phyloP scores from a whole-genome alignment of 2,329 filamentous ascomycete genomes.

The Pseudocercospora vitis region DNA sequence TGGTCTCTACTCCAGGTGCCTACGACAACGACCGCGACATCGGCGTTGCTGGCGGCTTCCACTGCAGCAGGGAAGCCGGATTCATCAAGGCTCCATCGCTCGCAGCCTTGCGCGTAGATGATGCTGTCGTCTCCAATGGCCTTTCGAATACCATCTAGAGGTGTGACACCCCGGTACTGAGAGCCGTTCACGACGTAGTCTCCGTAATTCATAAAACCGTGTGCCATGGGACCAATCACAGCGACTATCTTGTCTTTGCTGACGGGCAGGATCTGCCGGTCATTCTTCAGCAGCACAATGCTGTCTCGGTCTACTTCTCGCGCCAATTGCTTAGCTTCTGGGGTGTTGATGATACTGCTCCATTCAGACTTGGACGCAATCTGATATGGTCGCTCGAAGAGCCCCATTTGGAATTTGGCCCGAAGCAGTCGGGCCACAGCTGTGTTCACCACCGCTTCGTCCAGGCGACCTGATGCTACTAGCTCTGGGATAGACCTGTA shows the following conservation, averaged over 20 bases:
- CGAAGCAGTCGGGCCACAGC: conserved; percentile 66
- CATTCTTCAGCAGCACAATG: conserved; percentile 72
- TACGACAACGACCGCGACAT: conserved; percentile 71
- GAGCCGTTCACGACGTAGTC: conserved; percentile 70
- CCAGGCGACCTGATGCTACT: conserved; percentile 61
- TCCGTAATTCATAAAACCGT: conserved; percentile 71
- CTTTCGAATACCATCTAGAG: conserved; percentile 66
- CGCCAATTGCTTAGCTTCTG: conserved; percentile 59
- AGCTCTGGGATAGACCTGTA: conserved; percentile 66
- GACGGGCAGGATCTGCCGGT: conserved; percentile 63
- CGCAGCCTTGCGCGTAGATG: conserved; percentile 68
- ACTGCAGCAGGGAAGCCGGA: conserved; percentile 67
- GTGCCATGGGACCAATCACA: conserved; percentile 73
- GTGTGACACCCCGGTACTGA: conserved; percentile 65
- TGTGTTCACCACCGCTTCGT: conserved; percentile 60
- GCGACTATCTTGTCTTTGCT: conserved; percentile 65
- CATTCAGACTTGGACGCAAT: conserved; percentile 59
- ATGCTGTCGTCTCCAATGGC: conserved; percentile 59
- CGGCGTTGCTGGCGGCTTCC: conserved; percentile 63
- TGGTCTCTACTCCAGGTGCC: conserved; percentile 77
- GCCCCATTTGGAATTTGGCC: conserved; percentile 67
- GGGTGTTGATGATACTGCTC: conserved; percentile 61
- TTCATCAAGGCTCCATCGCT: conserved; percentile 70
- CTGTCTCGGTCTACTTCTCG: conserved; percentile 67
- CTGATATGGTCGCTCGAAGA: conserved; percentile 69